phyloP scores from a whole-genome alignment of 148 eudicot species.

The Suaeda aralocaspica region DNA sequence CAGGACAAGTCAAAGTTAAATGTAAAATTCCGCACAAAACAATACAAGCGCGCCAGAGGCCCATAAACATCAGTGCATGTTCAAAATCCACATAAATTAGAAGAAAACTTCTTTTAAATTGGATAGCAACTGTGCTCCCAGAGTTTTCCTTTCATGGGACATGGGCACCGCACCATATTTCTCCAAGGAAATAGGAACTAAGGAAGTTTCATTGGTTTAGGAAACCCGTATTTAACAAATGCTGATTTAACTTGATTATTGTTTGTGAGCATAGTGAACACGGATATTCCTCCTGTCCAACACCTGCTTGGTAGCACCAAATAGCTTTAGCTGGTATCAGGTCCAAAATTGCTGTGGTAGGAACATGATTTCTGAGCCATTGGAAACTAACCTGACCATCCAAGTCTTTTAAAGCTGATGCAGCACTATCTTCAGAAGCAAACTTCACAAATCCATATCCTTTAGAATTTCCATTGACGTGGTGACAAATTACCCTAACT shows the following conservation, averaged over 20 bases:
- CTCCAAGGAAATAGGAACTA: not conserved
- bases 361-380: not conserved
- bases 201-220: not conserved
- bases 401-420: slow-evolving; percentile 56
- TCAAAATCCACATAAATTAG: too few relatives aligned
- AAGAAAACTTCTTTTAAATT: too few relatives aligned
- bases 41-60: too few relatives aligned
- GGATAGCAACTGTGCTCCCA: too few relatives aligned
- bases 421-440: slow-evolving; percentile 47
- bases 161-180: not conserved
- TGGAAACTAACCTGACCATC: slow-evolving; percentile 45
- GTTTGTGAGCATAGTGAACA: slow-evolving; percentile 42
- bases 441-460: slow-evolving; percentile 75
- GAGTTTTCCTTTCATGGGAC: not conserved
- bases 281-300: slow-evolving; percentile 59
- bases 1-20: too few relatives aligned
- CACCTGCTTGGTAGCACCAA: slow-evolving; percentile 29
- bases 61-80: too few relatives aligned
- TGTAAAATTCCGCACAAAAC: too few relatives aligned
- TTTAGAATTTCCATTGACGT: slow-evolving; percentile 56
- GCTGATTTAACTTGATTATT: slow-evolving; percentile 16
- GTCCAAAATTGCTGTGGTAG: not conserved
- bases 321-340: not conserved
- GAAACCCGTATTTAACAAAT: not conserved
- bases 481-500: slow-evolving; percentile 70